A percentile compares a stretch with the other conserved stretches of the same genome.
phyloP scores from a whole-genome alignment of 108 stramenopile species.

The Fragilariopsis cylindrus region DNA sequence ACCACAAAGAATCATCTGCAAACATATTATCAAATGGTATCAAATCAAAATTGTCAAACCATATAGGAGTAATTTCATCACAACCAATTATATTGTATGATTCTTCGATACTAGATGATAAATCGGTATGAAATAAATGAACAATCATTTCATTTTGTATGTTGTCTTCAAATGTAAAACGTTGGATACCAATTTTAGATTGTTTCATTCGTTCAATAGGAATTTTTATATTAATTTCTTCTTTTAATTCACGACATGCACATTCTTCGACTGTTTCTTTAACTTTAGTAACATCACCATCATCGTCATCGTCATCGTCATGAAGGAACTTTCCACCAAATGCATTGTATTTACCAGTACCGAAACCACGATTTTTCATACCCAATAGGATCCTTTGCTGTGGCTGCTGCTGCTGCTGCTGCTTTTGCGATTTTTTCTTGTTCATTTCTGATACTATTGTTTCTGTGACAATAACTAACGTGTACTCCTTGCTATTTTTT shows the following conservation, averaged over 20 bases:
- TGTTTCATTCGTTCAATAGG: constrained; percentile 44
- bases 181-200: constrained; percentile 53
- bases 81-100: constrained; percentile 51
- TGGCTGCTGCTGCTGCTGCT: background rate
- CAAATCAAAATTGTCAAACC: constrained; percentile 56
- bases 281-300: background rate
- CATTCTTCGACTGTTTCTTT: constrained; percentile 25
- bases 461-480: constrained; percentile 45
- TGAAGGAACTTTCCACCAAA: constrained; percentile 74
- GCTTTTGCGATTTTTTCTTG: background rate
- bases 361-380: constrained; percentile 73
- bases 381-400: constrained; percentile 56
- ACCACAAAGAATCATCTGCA: constrained; percentile 81
- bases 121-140: constrained; percentile 59
- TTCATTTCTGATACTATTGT: background rate
- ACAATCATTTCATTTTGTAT: constrained; percentile 61
- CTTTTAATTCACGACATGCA: constrained; percentile 66
- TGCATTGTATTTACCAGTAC: constrained; percentile 69
- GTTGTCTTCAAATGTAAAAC: constrained; percentile 66
- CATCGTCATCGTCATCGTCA: constrained; percentile 8
- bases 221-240: constrained; percentile 66
- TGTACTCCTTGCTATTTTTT: constrained; percentile 30
- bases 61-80: constrained; percentile 76
- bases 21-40: constrained; percentile 81
- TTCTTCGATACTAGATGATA: constrained; percentile 13